A percentile compares a stretch with the other conserved stretches of the same genome.
Evolutionary conservation across 2,329 filamentous ascomycete genomes (phyloP).

Genomic region (Cladophialophora yegresii): DNA sequence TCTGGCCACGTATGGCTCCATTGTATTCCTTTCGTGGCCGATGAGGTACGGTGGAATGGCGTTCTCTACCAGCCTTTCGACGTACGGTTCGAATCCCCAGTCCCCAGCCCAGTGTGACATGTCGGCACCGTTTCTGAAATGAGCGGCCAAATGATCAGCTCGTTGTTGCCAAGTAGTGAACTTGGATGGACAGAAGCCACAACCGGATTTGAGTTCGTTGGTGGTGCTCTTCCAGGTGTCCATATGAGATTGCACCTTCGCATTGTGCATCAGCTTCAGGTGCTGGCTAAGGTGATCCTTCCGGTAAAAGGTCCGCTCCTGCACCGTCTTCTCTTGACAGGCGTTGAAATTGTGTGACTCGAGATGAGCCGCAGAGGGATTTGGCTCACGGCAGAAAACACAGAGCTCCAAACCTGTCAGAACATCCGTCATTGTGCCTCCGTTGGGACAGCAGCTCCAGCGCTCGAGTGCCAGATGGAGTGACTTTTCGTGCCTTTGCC

Average conservation of each 20-base stretch:
- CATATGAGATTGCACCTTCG: conserved; percentile 52
- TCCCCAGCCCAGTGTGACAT: conserved; percentile 46
- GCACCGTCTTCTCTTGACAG: conserved; percentile 62
- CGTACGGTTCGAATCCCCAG: conserved; percentile 44
- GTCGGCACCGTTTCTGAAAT: conserved; percentile 44
- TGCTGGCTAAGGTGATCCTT: conserved; percentile 62
- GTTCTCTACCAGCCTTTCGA: conserved; percentile 42
- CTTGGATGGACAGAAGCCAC: conserved; percentile 42
- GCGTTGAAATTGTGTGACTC: conserved; percentile 61
- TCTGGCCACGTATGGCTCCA: conserved; percentile 38
- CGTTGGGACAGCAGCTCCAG: conserved; percentile 62
- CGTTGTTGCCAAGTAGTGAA: conserved; percentile 41
- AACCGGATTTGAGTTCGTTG: conserved; percentile 51
- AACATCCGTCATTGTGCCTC: conserved; percentile 51
- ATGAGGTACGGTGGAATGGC: conserved; percentile 45
- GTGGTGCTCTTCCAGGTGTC: conserved; percentile 58
- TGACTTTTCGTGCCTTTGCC: conserved; percentile 62
- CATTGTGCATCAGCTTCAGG: conserved; percentile 57
- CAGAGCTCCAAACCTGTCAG: conserved; percentile 46
- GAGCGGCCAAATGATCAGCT: conserved; percentile 45
- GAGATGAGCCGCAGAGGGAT: conserved; percentile 59
- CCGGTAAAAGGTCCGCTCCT: conserved; percentile 61
- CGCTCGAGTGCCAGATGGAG: conserved; percentile 59
- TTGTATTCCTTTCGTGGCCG: conserved; percentile 40
- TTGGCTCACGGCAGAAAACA: conserved; percentile 59